phyloP scores from a whole-genome alignment of 441 rosid species.

The Adansonia madagascariensis region DNA sequence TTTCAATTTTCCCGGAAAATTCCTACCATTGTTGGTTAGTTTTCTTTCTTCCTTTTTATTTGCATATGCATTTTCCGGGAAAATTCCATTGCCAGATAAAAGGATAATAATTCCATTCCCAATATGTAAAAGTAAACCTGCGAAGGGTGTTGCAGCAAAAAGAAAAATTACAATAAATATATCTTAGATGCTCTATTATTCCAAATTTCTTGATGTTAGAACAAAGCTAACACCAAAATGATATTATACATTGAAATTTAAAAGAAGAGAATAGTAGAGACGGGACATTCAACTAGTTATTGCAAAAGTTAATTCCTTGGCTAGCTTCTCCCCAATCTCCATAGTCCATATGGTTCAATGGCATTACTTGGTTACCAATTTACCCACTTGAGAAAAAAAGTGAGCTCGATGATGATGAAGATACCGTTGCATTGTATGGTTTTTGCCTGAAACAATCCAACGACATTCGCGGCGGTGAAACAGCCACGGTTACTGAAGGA shows the following conservation, averaged over 20 bases:
- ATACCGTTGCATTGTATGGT: slow-evolving; percentile 52
- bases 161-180: neutral
- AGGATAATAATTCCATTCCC: slow-evolving; percentile 35
- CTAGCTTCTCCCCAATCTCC: neutral
- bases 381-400: slow-evolving; percentile 73
- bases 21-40: slow-evolving; percentile 20
- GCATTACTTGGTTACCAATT: neutral
- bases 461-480: slow-evolving; percentile 73
- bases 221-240: slow-evolving; percentile 15
- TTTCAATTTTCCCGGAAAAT: slow-evolving; percentile 21
- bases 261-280: neutral
- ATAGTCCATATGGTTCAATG: neutral
- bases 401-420: slow-evolving; percentile 73
- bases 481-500: slow-evolving; percentile 62
- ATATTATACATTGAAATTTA: slow-evolving; percentile 23
- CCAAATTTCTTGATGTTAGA: neutral
- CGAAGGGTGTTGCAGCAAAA: slow-evolving; percentile 13
- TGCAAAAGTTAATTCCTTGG: slow-evolving; percentile 13
- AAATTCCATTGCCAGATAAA: slow-evolving; percentile 34
- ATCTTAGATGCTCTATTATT: slow-evolving; percentile 8
- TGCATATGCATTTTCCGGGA: slow-evolving; percentile 26
- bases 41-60: neutral
- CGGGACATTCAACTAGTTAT: slow-evolving; percentile 18
- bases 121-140: slow-evolving; percentile 32
- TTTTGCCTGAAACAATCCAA: slow-evolving; percentile 75